These are phyloP conservation scores for Penicillium longicatenatum DNA, from an alignment of 495 filamentous ascomycete genomes.

Conservation along the genomic window DNA sequence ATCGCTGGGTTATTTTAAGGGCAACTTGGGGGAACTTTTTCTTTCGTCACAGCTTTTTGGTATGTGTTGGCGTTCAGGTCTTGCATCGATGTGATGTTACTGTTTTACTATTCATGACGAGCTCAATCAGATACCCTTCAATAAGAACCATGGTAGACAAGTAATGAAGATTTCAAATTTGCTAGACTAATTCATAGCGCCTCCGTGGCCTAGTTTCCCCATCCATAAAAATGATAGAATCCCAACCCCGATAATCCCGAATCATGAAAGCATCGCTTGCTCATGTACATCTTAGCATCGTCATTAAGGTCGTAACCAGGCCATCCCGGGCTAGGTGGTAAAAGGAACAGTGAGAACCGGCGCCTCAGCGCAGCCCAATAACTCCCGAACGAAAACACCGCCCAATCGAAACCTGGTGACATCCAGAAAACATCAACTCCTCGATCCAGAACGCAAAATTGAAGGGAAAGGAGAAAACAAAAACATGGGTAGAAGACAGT, in stretches of 20 bases:
- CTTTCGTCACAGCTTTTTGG: background rate
- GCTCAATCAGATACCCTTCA: conserved; percentile 32
- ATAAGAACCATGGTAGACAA: conserved; percentile 14
- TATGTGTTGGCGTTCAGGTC: conserved; percentile 17
- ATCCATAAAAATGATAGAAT: conserved; percentile 20
- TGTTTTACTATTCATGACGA: conserved; percentile 4
- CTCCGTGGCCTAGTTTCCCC: conserved; percentile 18
- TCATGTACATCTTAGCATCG: conserved; percentile 51
- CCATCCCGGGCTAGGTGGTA: conserved; percentile 36
- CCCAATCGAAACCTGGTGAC: conserved; percentile 25
- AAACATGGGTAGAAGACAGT: conserved; percentile 2
- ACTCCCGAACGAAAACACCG: conserved; percentile 35
- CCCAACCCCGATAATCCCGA: conserved; percentile 27
- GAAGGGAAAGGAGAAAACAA: conserved; percentile 16
- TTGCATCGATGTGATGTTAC: conserved; percentile 13
- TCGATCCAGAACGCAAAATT: conserved; percentile 21
- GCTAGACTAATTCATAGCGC: conserved; percentile 29
- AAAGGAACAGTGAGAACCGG: conserved; percentile 32
- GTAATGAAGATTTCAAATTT: conserved; percentile 29
- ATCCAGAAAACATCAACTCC: conserved; percentile 22
- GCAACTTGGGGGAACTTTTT: background rate
- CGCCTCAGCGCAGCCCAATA: conserved; percentile 29
- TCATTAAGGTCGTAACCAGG: conserved; percentile 48
- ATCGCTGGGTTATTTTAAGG: background rate
- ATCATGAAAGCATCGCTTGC: conserved; percentile 43